Conservation (phyloP, 2,329 filamentous ascomycete species). For the Mycosphaerella sp. region DNA sequence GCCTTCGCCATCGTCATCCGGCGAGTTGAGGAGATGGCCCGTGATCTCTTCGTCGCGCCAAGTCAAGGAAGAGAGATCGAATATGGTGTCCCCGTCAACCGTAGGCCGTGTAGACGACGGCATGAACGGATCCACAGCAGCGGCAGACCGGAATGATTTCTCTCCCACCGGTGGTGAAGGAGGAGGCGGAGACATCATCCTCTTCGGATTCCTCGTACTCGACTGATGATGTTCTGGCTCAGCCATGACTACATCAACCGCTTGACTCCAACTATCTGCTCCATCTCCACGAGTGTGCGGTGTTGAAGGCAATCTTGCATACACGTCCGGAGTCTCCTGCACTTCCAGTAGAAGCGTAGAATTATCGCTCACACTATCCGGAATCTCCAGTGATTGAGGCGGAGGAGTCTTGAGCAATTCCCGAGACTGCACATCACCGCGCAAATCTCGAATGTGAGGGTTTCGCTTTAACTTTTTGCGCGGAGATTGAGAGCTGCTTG, state of each 20-base stretch:
- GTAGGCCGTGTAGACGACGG: slow-evolving; percentile 7
- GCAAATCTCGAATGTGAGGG: slow-evolving; percentile 1
- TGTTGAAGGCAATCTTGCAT: slow-evolving; percentile 1
- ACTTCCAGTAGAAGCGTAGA: slow-evolving; percentile 5
- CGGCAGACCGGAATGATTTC: background rate
- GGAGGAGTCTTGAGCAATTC: background rate
- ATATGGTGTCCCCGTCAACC: slow-evolving; percentile 7
- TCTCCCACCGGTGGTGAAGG: slow-evolving; percentile 13
- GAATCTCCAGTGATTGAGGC: slow-evolving; percentile 3
- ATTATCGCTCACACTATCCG: slow-evolving; percentile 9
- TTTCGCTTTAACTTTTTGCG: slow-evolving; percentile 22
- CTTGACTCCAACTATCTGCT: background rate
- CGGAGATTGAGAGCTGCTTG: slow-evolving; percentile 12
- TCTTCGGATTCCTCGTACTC: slow-evolving; percentile 11
- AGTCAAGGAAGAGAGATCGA: slow-evolving; percentile 33
- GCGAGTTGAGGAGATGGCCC: slow-evolving; percentile 48
- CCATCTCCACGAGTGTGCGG: slow-evolving; percentile 5
- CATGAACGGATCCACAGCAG: slow-evolving; percentile 2
- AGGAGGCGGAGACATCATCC: slow-evolving; percentile 15
- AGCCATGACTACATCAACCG: slow-evolving; percentile 1
- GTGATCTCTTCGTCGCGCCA: slow-evolving; percentile 60
- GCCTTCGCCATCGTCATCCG: slow-evolving; percentile 57
- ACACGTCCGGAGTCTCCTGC: background rate
- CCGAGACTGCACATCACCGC: slow-evolving; percentile 1
- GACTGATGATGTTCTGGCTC: background rate